Evolutionary conservation across 345 rosid genomes (phyloP).

Genomic region (Eucalyptus erythrocorys): DNA sequence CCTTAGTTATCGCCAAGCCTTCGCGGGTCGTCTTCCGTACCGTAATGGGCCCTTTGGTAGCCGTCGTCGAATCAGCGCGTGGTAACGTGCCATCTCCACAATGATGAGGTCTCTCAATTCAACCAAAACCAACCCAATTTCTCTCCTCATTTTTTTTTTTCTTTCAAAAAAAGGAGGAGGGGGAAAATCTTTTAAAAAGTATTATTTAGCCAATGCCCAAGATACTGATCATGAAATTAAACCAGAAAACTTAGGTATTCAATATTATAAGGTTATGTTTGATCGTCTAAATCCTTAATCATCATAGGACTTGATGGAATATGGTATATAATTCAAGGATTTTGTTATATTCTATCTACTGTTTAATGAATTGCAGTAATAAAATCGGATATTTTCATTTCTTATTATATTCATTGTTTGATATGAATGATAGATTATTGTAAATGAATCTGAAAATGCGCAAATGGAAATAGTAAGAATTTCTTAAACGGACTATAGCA

Average conservation of each 20-base stretch:
- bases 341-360: fast-evolving
- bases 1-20: background rate
- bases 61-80: background rate
- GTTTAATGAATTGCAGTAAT: fast-evolving
- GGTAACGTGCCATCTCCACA: background rate
- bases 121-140: background rate
- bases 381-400: too few relatives aligned
- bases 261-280: background rate
- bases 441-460: fast-evolving
- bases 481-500: too few relatives aligned
- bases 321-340: too few relatives aligned
- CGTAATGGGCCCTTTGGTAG: background rate
- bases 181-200: background rate
- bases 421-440: fast-evolving
- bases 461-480: too few relatives aligned
- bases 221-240: background rate
- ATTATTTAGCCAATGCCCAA: background rate
- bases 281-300: fast-evolving
- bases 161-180: background rate
- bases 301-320: too few relatives aligned
- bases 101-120: background rate
- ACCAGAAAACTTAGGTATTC: background rate
- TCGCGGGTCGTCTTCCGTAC: background rate
- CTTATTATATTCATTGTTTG: background rate
- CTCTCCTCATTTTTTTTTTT: background rate